Evolutionary conservation across 2,329 filamentous ascomycete genomes (phyloP), one percentile per base, ranked within the genome.

Genomic region (Ramichloridium luteum): DNA sequence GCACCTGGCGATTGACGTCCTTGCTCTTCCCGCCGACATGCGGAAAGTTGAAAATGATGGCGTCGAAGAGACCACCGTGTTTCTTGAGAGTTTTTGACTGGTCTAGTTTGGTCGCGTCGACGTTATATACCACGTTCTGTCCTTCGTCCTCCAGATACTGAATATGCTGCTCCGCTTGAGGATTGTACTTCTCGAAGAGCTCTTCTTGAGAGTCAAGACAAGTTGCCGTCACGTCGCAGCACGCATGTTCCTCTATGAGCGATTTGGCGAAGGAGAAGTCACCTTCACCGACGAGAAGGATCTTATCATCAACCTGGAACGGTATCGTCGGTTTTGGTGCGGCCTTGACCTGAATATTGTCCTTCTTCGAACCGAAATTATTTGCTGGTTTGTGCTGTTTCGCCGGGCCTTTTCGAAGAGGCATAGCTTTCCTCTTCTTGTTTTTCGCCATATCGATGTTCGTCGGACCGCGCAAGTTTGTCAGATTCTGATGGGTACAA

Each of bases 41-140:
- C 20, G 90, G 90, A 58, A 98, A 98, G 65, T 94, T 93, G 72
- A 96, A 98, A 44, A 88, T 67, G 40, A 96, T 77, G 35, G 74
- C 70, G 55, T 93, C 77, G 67, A 80, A 86, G 3, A 63, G 57
- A 35, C 45, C 49, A 2, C 35, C 38, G 4, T 25, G 28, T 14
- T 56, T 60, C 28, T 58, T 62, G 25, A 68, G 48, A 13, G 60
- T 49, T 38, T 63, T 68, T 27, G 50, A 37, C 11, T 39, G 35
- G 16, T 63, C 63, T 51, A 79, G 67, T 44, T 70, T 78, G 26
- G 68, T 74, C 1, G 77, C 81, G 56, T 86, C 80, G 40, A 85
- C 62, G 32, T 58, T 58, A 60, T 74, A 80, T 20, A 72, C 53
- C 1, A 83, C 61, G 17, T 53, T 48, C 29, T 55, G 59, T 4